Conservation (phyloP, 495 filamentous ascomycete genomes). For the Xylaria venustula region DNA sequence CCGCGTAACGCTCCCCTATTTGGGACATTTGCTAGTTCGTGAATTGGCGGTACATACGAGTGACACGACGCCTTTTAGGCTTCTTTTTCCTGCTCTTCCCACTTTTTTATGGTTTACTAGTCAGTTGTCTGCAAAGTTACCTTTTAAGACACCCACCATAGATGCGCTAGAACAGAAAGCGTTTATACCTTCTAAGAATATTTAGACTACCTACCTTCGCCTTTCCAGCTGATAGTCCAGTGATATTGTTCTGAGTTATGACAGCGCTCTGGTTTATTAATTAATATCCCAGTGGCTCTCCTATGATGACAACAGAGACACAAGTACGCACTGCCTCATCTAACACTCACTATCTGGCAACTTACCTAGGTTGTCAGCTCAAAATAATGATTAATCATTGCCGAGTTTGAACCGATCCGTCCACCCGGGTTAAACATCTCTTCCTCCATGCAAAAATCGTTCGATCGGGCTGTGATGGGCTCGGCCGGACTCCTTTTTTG, state of each 20-base stretch:
- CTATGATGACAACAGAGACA: background rate
- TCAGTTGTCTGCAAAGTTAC: too few relatives aligned
- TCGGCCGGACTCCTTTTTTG: background rate
- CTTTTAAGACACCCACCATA: too few relatives aligned
- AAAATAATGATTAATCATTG: conserved; percentile 1
- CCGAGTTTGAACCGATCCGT: background rate
- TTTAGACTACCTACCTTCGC: background rate
- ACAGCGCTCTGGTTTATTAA: background rate
- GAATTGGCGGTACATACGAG: background rate
- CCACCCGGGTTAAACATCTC: background rate
- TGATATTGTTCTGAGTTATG: background rate
- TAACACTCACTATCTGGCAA: background rate
- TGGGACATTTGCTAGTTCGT: background rate
- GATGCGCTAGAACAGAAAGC: conserved; percentile 1
- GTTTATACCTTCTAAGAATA: background rate
- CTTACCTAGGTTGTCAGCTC: background rate
- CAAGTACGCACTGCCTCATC: background rate
- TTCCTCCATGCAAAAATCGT: conserved; percentile 9
- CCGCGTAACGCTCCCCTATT: background rate
- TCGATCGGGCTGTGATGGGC: conserved; percentile 7
- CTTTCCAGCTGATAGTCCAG: background rate
- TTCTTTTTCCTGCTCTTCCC: background rate
- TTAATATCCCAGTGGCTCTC: background rate
- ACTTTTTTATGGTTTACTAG: too few relatives aligned
- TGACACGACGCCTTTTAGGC: background rate